Percentiles rank a stretch among this genome's conserved stretches.
phyloP scores from a whole-genome alignment of 441 rosid genomes.

The Codiaeum variegatum region DNA sequence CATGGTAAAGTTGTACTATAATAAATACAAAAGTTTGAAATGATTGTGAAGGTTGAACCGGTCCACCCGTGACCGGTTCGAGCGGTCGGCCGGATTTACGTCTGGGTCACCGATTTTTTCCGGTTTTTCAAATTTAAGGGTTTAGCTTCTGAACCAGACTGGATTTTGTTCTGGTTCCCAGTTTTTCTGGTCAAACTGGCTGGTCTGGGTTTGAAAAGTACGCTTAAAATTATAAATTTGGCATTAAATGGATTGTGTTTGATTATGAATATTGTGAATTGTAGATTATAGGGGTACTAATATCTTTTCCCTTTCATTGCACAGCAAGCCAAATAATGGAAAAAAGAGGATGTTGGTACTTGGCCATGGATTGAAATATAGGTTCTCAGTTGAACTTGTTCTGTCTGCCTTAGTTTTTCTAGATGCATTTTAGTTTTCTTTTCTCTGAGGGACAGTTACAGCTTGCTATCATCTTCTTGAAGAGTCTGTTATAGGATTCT shows the following conservation, averaged over 20 bases:
- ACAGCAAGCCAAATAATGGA: neutral
- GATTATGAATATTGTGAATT: neutral
- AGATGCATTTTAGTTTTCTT: neutral
- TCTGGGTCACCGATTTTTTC: no score
- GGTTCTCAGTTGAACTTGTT: neutral
- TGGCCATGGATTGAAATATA: neutral
- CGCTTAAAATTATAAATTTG: neutral
- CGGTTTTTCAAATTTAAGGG: no score
- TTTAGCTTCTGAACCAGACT: no score
- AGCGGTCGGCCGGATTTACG: no score
- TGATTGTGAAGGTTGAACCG: no score
- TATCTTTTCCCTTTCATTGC: neutral
- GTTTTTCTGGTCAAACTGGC: no score
- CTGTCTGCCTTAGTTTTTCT: neutral
- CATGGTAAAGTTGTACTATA: no score
- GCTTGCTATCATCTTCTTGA: neutral
- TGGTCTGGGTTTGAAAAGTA: no score
- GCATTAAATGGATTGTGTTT: neutral
- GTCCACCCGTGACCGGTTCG: no score
- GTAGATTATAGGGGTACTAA: neutral
- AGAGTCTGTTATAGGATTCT: neutral
- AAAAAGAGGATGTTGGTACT: neutral
- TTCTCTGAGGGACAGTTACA: neutral
- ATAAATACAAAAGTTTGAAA: no score
- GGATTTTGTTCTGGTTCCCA: no score